Conservation (phyloP, 345 rosid genomes). For the Angophora floribunda region DNA sequence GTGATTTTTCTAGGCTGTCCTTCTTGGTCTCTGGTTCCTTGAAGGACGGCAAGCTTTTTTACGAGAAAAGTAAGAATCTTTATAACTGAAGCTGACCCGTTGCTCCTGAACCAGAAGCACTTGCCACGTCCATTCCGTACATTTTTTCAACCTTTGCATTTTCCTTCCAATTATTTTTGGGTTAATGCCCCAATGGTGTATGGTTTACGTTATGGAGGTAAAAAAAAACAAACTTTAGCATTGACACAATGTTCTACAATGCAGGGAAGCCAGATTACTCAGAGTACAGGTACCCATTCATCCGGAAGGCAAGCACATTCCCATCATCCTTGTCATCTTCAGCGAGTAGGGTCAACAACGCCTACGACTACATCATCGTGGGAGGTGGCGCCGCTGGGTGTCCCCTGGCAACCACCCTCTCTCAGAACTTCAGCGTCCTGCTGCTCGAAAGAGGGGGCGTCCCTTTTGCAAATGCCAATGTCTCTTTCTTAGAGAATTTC, state of each 20-base stretch:
- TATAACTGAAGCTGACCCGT: not conserved
- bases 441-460: conserved; percentile 93
- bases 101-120: not conserved
- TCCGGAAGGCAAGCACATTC: conserved; percentile 74
- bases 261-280: conserved; percentile 14
- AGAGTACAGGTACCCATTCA: conserved; percentile 54
- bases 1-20: not conserved
- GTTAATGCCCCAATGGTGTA: not conserved
- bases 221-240: not conserved
- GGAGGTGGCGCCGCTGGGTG: conserved; percentile 99
- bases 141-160: not conserved
- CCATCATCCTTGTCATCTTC: conserved; percentile 46
- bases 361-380: conserved; percentile 73
- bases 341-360: conserved; percentile 23
- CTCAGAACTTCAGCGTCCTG: conserved; percentile 70
- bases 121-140: not conserved
- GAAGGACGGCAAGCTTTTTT: not conserved
- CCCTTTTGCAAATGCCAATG: conserved; percentile 83
- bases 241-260: not conserved
- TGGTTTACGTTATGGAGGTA: not conserved
- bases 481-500: conserved; percentile 71
- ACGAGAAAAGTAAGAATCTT: not conserved
- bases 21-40: not conserved
- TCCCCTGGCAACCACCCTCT: conserved; percentile 86
- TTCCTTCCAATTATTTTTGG: not conserved